Conservation (phyloP, 1,284 basidiomycete species). For the Ceratobasidium papillatum region DNA sequence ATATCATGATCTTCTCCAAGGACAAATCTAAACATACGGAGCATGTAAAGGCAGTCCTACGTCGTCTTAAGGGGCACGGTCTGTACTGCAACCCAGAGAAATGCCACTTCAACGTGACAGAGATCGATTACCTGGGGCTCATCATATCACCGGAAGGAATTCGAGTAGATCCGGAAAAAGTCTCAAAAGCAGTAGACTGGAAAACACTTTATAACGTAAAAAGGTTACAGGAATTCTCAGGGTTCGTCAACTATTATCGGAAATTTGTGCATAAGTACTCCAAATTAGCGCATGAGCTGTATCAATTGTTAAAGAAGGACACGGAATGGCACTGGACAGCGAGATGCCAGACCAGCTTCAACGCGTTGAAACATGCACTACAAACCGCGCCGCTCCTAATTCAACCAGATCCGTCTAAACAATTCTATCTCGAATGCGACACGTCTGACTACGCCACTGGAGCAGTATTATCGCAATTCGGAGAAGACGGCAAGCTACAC, state of each 20-base stretch:
- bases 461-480: constrained; percentile 47
- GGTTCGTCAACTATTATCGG: constrained; percentile 50
- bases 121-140: constrained; percentile 40
- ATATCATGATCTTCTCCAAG: constrained; percentile 49
- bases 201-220: constrained; percentile 47
- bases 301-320: constrained; percentile 45
- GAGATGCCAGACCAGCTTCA: constrained; percentile 46
- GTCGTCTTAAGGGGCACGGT: constrained; percentile 41
- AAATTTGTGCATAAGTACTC: constrained; percentile 46
- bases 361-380: constrained; percentile 42
- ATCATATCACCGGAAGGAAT: too few species aligned
- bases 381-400: not conserved
- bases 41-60: constrained; percentile 48
- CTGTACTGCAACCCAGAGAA: constrained; percentile 46
- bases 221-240: too few species aligned
- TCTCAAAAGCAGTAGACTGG: constrained; percentile 45
- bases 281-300: too few species aligned
- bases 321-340: constrained; percentile 42
- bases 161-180: too few species aligned
- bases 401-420: constrained; percentile 43
- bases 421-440: constrained; percentile 49
- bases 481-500: constrained; percentile 43
- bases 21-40: constrained; percentile 52
- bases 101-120: constrained; percentile 46
- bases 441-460: constrained; percentile 50